Evolutionary conservation across 2,329 filamentous ascomycete species (phyloP).

Genomic region (Huntiella savannae): DNA sequence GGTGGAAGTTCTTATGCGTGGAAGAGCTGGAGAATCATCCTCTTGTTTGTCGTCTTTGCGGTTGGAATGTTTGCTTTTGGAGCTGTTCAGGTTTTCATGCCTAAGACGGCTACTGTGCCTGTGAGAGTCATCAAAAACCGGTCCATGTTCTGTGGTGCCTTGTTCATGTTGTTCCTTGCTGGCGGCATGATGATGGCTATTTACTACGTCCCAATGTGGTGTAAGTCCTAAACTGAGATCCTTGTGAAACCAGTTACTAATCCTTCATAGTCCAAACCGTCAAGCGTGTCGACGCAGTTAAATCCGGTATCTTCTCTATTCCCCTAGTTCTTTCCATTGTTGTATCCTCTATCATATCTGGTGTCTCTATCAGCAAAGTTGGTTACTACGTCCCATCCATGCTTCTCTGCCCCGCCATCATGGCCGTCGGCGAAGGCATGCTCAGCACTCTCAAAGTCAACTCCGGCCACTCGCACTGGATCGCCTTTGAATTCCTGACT

Average conservation of each 20-base stretch:
- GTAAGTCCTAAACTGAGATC: constrained; percentile 20
- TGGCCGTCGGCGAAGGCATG: constrained; percentile 34
- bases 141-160: constrained; percentile 29
- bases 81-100: constrained; percentile 31
- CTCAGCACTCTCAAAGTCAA: constrained; percentile 33
- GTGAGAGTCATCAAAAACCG: constrained; percentile 34
- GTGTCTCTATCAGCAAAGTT: constrained; percentile 28
- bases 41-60: constrained; percentile 32
- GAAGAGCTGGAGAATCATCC: constrained; percentile 31
- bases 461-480: constrained; percentile 33
- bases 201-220: constrained; percentile 37
- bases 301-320: constrained; percentile 38
- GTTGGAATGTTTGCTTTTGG: constrained; percentile 28
- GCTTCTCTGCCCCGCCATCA: constrained; percentile 30
- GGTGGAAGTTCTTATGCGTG: constrained; percentile 35
- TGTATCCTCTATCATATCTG: constrained; percentile 29
- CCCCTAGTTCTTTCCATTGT: constrained; percentile 37
- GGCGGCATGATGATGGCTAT: constrained; percentile 34
- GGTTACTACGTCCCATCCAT: constrained; percentile 43
- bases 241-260: not conserved
- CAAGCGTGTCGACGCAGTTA: constrained; percentile 29
- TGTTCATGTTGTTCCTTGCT: constrained; percentile 28
- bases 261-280: constrained; percentile 31
- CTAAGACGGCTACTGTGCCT: constrained; percentile 38
- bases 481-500: constrained; percentile 37